Percentiles rank a stretch among this genome's conserved stretches.
Conservation (phyloP, 176 grass and related monocot species). For the Hordeum marinum region DNA sequence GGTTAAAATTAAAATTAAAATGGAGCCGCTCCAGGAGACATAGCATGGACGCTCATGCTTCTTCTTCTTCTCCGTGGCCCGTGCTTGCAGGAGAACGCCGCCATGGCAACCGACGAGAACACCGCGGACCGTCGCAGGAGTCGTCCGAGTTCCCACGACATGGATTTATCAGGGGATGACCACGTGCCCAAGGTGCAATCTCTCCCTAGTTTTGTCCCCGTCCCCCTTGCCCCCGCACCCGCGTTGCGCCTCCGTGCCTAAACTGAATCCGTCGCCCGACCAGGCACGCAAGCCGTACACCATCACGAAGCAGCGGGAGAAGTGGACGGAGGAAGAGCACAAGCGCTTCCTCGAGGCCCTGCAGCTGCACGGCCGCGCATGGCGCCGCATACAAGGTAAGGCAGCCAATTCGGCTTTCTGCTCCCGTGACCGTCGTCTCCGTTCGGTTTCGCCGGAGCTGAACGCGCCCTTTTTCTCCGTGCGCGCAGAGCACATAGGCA, state of each 20-base stretch:
- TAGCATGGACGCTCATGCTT: neutral
- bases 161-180: slow-evolving; percentile 48
- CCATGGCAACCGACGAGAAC: slow-evolving; percentile 15
- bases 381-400: slow-evolving; percentile 87
- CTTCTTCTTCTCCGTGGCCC: too few species aligned
- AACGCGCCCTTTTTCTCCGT: neutral
- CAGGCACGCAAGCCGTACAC: slow-evolving; percentile 95
- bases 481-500: slow-evolving; percentile 75
- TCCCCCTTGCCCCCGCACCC: too few species aligned
- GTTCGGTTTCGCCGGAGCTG: neutral
- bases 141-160: slow-evolving; percentile 3
- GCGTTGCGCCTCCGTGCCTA: too few species aligned
- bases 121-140: neutral
- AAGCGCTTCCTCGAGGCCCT: slow-evolving; percentile 80
- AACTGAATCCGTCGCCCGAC: neutral
- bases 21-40: neutral
- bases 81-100: slow-evolving; percentile 8
- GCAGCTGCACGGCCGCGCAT: slow-evolving; percentile 77
- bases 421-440: too few species aligned
- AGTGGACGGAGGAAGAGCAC: slow-evolving; percentile 92
- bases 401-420: too few species aligned
- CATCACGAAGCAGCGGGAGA: slow-evolving; percentile 93
- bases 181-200: slow-evolving; percentile 34
- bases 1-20: neutral
- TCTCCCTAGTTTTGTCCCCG: too few species aligned